Evolutionary conservation across 805 yeast genomes (phyloP).

Genomic region (Saccharomycopsis amapae): DNA sequence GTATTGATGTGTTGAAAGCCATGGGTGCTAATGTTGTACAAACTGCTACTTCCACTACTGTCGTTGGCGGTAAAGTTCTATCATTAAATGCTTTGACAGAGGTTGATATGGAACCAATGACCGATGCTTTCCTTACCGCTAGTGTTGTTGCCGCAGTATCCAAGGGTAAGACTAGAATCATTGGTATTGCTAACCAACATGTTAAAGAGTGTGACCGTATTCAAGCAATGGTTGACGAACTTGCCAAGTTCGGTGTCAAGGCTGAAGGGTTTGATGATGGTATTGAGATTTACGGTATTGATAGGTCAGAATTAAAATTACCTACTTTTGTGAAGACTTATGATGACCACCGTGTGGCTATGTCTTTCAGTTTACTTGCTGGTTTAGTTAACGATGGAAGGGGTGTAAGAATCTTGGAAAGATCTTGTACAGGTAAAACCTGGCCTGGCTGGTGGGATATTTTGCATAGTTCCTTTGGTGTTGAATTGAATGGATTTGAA

Average conservation of each 20-base stretch:
- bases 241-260: constrained; percentile 83
- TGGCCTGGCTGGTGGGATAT: constrained; percentile 99
- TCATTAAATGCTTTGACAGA: constrained; percentile 54
- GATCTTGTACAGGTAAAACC: constrained; percentile 92
- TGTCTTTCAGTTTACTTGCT: constrained; percentile 88
- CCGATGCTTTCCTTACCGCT: constrained; percentile 96
- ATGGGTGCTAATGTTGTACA: constrained; percentile 93
- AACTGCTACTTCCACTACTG: constrained; percentile 81
- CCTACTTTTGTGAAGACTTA: constrained; percentile 66
- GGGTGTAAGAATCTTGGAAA: constrained; percentile 71
- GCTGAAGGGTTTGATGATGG: constrained; percentile 90
- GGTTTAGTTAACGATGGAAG: constrained; percentile 44
- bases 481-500: constrained; percentile 66
- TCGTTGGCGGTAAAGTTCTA: constrained; percentile 59
- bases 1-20: constrained; percentile 82
- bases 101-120: constrained; percentile 99
- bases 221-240: constrained; percentile 84
- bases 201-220: constrained; percentile 97
- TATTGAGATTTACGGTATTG: constrained; percentile 72
- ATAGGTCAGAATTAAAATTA: constrained; percentile 39
- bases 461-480: constrained; percentile 61
- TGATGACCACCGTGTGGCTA: constrained; percentile 97
- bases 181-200: constrained; percentile 96
- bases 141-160: constrained; percentile 96
- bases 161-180: constrained; percentile 58